These are phyloP conservation scores for Boletus hoseneyae DNA, from an alignment of 1,284 basidiomycete species.

Conservation along the genomic window DNA sequence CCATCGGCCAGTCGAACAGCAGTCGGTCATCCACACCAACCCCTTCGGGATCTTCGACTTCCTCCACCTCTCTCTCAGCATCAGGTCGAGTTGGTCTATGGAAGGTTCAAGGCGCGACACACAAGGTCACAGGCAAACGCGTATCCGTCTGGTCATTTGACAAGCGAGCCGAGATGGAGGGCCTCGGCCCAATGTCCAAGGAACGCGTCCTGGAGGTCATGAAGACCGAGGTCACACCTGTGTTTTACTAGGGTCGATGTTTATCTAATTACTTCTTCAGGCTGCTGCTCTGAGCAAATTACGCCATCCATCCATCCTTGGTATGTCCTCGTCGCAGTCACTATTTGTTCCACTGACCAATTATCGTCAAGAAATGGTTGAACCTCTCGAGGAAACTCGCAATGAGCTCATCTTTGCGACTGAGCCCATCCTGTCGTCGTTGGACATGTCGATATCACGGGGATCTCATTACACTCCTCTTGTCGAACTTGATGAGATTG, in stretches of 20 bases:
- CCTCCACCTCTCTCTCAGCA: conserved; percentile 36
- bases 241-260: neutral
- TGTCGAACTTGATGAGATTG: conserved; percentile 87
- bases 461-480: conserved; percentile 50
- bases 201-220: conserved; percentile 79
- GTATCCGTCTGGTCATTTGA: conserved; percentile 91
- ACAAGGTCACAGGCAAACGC: conserved; percentile 85
- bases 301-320: conserved; percentile 91
- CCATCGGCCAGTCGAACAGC: conserved; percentile 47
- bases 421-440: conserved; percentile 79
- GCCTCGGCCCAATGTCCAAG: conserved; percentile 55
- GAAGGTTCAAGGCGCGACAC: conserved; percentile 79
- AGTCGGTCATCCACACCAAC: conserved; percentile 64
- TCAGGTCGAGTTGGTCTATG: conserved; percentile 79
- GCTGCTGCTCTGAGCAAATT: conserved; percentile 83
- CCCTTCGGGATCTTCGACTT: conserved; percentile 43
- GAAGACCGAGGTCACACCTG: conserved; percentile 75
- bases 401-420: conserved; percentile 91
- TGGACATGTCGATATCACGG: conserved; percentile 71
- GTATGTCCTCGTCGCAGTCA: conserved; percentile 37
- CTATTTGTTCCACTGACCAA: conserved; percentile 10
- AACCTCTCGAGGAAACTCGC: conserved; percentile 94
- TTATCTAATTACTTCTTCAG: conserved; percentile 39
- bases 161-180: conserved; percentile 76
- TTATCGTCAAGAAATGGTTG: conserved; percentile 79